Percentiles rank a stretch among this genome's conserved stretches.
Conservation (phyloP, 108 stramenopile genomes). For the Schizochytrium sp. region DNA sequence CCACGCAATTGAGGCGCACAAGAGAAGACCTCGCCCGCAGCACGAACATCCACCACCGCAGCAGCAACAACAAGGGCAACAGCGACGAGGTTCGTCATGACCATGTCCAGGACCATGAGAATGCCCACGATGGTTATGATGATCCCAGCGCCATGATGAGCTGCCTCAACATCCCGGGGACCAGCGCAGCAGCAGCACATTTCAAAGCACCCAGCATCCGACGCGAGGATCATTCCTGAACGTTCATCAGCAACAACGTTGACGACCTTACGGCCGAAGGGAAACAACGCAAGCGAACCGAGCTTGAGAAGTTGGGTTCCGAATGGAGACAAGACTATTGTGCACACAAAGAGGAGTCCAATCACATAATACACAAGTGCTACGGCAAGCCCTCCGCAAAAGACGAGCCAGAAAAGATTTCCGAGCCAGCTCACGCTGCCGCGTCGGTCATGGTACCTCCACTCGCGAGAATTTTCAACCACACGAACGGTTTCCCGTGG, state of each 20-base stretch:
- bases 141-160: neutral
- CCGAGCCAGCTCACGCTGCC: constrained; percentile 42
- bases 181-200: neutral
- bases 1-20: neutral
- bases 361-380: constrained; percentile 10
- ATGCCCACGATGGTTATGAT: neutral
- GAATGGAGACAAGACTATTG: constrained; percentile 28
- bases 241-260: constrained; percentile 9
- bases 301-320: constrained; percentile 52
- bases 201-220: constrained; percentile 28
- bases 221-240: constrained; percentile 20
- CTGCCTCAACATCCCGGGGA: neutral
- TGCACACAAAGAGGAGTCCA: constrained; percentile 18
- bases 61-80: neutral
- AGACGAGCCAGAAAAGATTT: constrained; percentile 21
- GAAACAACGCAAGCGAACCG: constrained; percentile 16
- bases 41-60: neutral
- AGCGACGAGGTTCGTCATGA: neutral
- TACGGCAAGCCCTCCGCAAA: constrained; percentile 20
- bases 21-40: constrained; percentile 1
- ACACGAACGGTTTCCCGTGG: neutral
- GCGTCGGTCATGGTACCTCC: constrained; percentile 10
- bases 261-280: constrained; percentile 4
- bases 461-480: constrained; percentile 21
- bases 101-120: neutral